Base-by-base conservation (phyloP, 2,329 filamentous ascomycete genomes). In the Botrytis pseudocinerea region DNA sequence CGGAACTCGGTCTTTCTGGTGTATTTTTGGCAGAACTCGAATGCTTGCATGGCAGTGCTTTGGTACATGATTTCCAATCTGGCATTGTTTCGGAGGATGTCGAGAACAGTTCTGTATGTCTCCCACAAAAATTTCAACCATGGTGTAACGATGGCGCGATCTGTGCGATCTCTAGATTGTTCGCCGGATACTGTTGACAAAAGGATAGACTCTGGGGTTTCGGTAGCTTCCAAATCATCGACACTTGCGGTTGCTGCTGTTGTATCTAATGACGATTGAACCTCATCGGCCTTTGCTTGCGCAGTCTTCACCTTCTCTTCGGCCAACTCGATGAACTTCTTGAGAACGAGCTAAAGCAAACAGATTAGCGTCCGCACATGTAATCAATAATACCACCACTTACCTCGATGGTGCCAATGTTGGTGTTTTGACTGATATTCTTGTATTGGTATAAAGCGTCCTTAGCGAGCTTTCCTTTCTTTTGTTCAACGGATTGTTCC, bases 71-170 rank as follows among this genome's bases (percentile, higher is more conserved):
- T 90, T 86, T 99, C 96, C 73, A 99, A 90, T 74, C 96, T 92
- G 73, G 96, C 95, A 87, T 99, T 99, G 88, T 99, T 99, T 87
- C 97, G 95, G 81, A 99, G 91, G 80, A 99, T 99, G 81, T 99
- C 96, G 80, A 99, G 89, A 59, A 99, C 96, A 54, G 96, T 99
- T 76, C 96, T 93, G 87, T 99, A 99, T 25, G 96, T 97, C 87
- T 99, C 96, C 96, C 96, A 99, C 76, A 99, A 87, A 82, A 99
- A 99, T 87, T 99, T 99, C 81, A 99, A 90, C 96, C 96, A 99
- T 74, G 96, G 96, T 42, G 96, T 99, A 74, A 99, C 96, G 80
- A 99, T 97, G 81, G 96, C 96, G 80, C 96, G 92, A 86, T 99
- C 96, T 79, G 96, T 99, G 78, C 96, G 93, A 85, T 99, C 96